A percentile compares a stretch with the other conserved stretches of the same genome.
phyloP scores from a whole-genome alignment of 2,329 filamentous ascomycete genomes.

The Tetracladium maxilliforme region DNA sequence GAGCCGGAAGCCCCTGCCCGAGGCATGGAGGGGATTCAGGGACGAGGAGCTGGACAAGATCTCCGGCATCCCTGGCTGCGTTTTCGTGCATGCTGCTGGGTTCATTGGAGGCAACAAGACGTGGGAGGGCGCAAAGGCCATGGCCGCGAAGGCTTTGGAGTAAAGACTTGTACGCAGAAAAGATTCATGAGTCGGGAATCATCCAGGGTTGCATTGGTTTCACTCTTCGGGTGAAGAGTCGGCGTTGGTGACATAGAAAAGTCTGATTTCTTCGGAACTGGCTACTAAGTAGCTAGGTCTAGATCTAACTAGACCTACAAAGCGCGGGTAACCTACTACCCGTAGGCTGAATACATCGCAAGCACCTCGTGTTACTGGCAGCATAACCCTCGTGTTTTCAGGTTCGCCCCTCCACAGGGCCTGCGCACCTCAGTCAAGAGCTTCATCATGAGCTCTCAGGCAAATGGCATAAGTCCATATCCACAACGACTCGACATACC shows the following conservation, averaged over 20 bases:
- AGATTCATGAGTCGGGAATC: background rate
- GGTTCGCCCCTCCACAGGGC: no score
- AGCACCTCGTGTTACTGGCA: no score
- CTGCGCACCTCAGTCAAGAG: no score
- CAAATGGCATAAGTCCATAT: no score
- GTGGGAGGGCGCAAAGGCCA: slow-evolving; percentile 72
- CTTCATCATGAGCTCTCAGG: no score
- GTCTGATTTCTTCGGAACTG: no score
- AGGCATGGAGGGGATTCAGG: slow-evolving; percentile 81
- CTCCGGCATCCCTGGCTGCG: slow-evolving; percentile 53
- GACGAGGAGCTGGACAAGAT: slow-evolving; percentile 72
- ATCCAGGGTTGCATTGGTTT: background rate
- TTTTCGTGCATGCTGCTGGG: slow-evolving; percentile 88
- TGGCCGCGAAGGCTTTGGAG: slow-evolving; percentile 64
- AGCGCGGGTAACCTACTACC: no score
- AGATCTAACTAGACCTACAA: no score
- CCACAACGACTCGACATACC: background rate
- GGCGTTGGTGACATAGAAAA: no score
- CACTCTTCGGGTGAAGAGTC: background rate
- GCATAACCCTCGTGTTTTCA: no score
- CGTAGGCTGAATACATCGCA: no score
- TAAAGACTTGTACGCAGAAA: slow-evolving; percentile 13
- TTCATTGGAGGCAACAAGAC: slow-evolving; percentile 96
- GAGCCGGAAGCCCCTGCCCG: slow-evolving; percentile 81
- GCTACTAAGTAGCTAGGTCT: no score